Evolutionary conservation across 164 flowering plant species (phyloP), one percentile per base, ranked within the genome.

Genomic region (Kalanchoe fedtschenkoi): DNA sequence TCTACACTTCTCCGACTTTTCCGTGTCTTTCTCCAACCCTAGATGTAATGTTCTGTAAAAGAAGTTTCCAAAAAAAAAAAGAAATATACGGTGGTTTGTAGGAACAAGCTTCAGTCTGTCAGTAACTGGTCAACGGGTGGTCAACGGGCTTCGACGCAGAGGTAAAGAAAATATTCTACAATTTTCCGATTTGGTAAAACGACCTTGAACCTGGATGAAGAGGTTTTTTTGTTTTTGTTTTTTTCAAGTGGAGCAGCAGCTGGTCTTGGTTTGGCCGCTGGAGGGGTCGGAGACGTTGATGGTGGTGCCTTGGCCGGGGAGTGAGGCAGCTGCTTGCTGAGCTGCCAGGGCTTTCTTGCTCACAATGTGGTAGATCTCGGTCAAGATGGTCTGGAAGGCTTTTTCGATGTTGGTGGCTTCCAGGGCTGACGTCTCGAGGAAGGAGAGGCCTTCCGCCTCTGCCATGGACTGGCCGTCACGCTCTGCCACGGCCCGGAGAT

Each of bases 331-430:
- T 24, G 62, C 62, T 35, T 60, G 46, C 62, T 60, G 62, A 41
- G 62, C 62, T 38, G 47, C 62, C 24, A 61, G 32, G 39, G 63
- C 63, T 13, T 61, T 61, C 47, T 34, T 58, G 61, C 61, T 58
- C n/a, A 34, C 61, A 34, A 58, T 34, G 38, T 58, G 61, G 28
- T 58, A 58, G 28, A 58, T 34, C 9, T 58, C 61, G 24, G 61
- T 34, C 24, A 58, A 24, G 24, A 58, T 32, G 61, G 61, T 58
- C 34, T 58, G 61, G 61, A 58, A 58, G 16, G 61, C 61, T 24
- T 58, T 58, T 58, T 61, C 63, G 4, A 61, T 14, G 10, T 61
- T 61, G 63, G 63, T 61, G 11, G 63, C 63, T 61, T 61, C 63
- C 7, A 61, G 46, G 32, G 63, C 63, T 2, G 63, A 61, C 22